Evolutionary conservation across 1,139 yeast genomes (phyloP).

Genomic region (Taphrina betulina): DNA sequence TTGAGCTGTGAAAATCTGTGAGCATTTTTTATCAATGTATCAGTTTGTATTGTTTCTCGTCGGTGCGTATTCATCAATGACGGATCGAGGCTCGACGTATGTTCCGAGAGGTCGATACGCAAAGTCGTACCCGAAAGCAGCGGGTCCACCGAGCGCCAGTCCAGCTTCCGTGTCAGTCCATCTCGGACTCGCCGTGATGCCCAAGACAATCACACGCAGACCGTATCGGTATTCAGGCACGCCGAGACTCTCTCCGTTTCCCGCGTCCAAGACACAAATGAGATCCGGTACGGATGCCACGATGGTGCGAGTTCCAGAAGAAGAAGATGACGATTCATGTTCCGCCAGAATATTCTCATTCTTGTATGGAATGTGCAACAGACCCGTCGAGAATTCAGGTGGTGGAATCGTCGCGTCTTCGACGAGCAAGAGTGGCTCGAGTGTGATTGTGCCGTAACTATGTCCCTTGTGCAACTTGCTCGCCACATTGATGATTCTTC

Average conservation of each 20-base stretch:
- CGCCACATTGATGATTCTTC: conserved; percentile 51
- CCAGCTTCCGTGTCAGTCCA: conserved; percentile 49
- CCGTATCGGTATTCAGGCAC: conserved; percentile 54
- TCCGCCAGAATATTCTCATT: conserved; percentile 50
- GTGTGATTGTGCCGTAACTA: conserved; percentile 51
- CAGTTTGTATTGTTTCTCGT: too few relatives aligned
- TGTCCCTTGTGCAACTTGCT: conserved; percentile 50
- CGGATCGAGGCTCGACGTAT: conserved; percentile 46
- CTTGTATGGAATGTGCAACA: conserved; percentile 48
- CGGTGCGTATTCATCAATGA: conserved; percentile 47
- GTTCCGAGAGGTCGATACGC: conserved; percentile 47
- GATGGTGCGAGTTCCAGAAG: conserved; percentile 40
- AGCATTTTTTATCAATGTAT: too few relatives aligned
- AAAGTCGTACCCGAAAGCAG: conserved; percentile 46
- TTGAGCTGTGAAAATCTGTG: too few relatives aligned
- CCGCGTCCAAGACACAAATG: conserved; percentile 50
- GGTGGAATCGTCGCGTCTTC: conserved; percentile 30
- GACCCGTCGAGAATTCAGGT: conserved; percentile 39
- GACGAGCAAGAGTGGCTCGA: conserved; percentile 42
- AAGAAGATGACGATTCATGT: conserved; percentile 36
- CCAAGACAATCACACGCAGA: conserved; percentile 48
- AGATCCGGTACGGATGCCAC: conserved; percentile 52
- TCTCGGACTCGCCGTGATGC: conserved; percentile 47
- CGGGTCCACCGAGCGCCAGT: conserved; percentile 49
- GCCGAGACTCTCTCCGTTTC: conserved; percentile 52